Base-by-base conservation (phyloP, 306 rosid species). In the Sicyos edulis region DNA sequence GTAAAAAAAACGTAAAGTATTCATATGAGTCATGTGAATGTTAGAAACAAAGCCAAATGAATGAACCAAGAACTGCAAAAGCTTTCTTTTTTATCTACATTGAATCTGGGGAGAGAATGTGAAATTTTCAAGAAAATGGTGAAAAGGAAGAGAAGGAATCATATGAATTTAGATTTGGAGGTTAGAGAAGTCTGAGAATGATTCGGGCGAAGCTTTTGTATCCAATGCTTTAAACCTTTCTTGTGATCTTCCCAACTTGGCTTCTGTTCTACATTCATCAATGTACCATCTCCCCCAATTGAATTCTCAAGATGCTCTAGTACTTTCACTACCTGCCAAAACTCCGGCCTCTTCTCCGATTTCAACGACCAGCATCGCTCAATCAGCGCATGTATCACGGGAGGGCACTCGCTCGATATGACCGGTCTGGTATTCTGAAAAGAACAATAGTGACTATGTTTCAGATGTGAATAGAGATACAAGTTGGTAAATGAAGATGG, bases 281-380 rank as follows among this genome's bases (percentile, higher is more conserved):
- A 61, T 5, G 91, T 84, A 75, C 96, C 96, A 45, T 95, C 87
- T 7, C 64, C 78, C 22, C 84, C 86, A 79, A 89, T 74, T 1
- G 96, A 95, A 50, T 87, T 62, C 75, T 95, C 78, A 55, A 95
- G 77, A 71, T 95, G 88, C 83, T 91, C 95, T n/a, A 95, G 78
- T 37, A 88, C 89, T 86, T 86, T 95, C 22, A 91, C 99, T 64
- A 95, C 55, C 80, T 91, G 96, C 92, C 95, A 89, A 75, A 91
- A 95, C 69, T 95, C 96, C 0, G 95, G 96, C 82, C 99, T 82
- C 83, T 89, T 91, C 0, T 87, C 92, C 3, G 96, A 86, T 52
- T 87, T 95, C 75, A 73, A 70, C 10, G 88, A 82, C 99, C 97
- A 95, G 61, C 99, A 91, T 71, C 89, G 97, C 83, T 91, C 92